Evolutionary conservation across 148 eudicot species (phyloP).

Genomic region (Cornus suecica): DNA sequence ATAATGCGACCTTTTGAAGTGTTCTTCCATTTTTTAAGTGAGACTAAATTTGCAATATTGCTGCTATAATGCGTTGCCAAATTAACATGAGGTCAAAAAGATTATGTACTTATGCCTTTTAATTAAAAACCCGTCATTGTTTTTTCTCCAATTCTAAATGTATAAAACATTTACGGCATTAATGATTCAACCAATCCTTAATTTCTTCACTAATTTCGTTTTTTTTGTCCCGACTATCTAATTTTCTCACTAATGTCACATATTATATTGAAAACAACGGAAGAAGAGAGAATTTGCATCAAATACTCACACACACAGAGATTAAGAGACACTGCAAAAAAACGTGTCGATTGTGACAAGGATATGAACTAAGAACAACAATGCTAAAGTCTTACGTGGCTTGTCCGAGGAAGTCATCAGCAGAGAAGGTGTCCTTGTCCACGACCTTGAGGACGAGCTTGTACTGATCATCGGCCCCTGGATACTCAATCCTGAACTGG

Average conservation of each 20-base stretch:
- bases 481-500: constrained; percentile 57
- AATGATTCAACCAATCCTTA: too few relatives aligned
- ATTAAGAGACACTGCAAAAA: too few relatives aligned
- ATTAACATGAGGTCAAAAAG: too few relatives aligned
- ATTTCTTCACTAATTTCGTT: not conserved
- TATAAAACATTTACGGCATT: too few relatives aligned
- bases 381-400: constrained; percentile 43
- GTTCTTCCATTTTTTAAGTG: not conserved
- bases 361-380: not conserved
- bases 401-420: constrained; percentile 64
- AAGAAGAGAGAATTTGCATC: too few relatives aligned
- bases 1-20: too few relatives aligned
- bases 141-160: too few relatives aligned
- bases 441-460: constrained; percentile 47
- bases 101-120: not conserved
- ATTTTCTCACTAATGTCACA: not conserved
- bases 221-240: too few relatives aligned
- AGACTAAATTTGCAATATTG: not conserved
- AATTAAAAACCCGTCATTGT: too few relatives aligned
- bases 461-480: constrained; percentile 44
- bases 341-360: too few relatives aligned
- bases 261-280: too few relatives aligned
- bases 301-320: too few relatives aligned
- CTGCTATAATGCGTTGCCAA: not conserved
- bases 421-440: constrained; percentile 76